phyloP scores from a whole-genome alignment of 768 basidiomycete genomes.

The Amanita pallidorosea region DNA sequence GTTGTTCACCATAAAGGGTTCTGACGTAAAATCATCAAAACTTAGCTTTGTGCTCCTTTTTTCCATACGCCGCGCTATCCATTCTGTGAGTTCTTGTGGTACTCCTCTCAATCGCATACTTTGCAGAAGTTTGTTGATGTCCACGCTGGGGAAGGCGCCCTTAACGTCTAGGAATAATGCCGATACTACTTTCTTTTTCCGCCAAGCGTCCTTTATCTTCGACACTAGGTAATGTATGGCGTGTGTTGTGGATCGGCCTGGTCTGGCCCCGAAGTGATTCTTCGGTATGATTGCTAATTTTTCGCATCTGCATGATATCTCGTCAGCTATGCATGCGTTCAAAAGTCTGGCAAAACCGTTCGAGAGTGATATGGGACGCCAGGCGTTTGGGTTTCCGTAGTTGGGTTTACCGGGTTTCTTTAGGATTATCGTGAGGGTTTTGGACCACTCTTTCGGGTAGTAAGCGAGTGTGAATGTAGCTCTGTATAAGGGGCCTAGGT shows the following conservation, averaged over 20 bases:
- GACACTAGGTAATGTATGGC: not conserved
- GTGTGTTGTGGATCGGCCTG: not conserved
- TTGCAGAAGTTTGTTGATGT: constrained; percentile 1
- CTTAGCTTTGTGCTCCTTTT: not conserved
- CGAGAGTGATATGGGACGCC: constrained; percentile 3
- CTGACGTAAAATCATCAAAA: constrained; percentile 10
- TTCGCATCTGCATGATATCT: not conserved
- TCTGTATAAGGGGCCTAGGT: not conserved
- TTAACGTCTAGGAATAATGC: constrained; percentile 9
- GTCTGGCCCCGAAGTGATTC: not conserved
- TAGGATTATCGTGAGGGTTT: not conserved
- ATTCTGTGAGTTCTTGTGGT: not conserved
- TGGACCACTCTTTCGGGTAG: not conserved
- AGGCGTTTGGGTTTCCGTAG: constrained; percentile 5
- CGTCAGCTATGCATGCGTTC: not conserved
- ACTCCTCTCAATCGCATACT: not conserved
- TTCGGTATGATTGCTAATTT: not conserved
- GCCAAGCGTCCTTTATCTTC: not conserved
- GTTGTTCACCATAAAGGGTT: not conserved
- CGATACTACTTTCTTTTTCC: not conserved
- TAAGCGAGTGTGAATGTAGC: not conserved
- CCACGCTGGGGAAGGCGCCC: constrained; percentile 8
- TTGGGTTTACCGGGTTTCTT: constrained; percentile 3
- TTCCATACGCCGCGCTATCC: not conserved
- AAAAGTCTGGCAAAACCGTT: constrained; percentile 1